Conservation (phyloP, 129 eudicot genomes). For the Ambrosia trifida region DNA sequence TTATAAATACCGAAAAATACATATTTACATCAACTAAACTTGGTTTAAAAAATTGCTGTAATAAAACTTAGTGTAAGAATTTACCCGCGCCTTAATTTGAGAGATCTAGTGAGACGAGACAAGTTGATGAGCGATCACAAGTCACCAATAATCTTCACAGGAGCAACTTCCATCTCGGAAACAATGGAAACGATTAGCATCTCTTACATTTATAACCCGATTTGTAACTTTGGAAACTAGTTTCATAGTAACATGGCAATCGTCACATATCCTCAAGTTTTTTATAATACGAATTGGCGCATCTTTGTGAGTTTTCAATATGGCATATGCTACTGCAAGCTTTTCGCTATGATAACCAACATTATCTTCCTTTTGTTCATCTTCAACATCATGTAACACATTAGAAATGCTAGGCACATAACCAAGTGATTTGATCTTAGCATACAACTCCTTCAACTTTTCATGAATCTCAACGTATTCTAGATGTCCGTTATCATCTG, state of each 20-base stretch:
- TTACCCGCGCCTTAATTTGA: neutral
- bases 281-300: conserved; percentile 45
- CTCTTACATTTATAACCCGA: conserved; percentile 39
- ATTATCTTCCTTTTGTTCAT: conserved; percentile 58
- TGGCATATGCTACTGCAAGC: conserved; percentile 63
- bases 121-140: neutral
- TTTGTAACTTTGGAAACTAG: conserved; percentile 52
- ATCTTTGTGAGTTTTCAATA: conserved; percentile 50
- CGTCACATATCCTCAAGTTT: conserved; percentile 30
- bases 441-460: conserved; percentile 53
- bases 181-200: conserved; percentile 29
- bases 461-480: conserved; percentile 54
- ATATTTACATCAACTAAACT: neutral
- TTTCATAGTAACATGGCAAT: conserved; percentile 59
- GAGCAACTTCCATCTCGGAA: conserved; percentile 28
- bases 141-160: conserved; percentile 26
- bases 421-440: conserved; percentile 49
- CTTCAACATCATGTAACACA: conserved; percentile 67
- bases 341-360: conserved; percentile 71
- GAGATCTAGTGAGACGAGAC: neutral
- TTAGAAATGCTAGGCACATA: conserved; percentile 50
- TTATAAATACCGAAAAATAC: neutral
- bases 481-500: conserved; percentile 51
- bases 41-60: neutral
- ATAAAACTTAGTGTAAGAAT: neutral